Evolutionary conservation across 1,139 yeast species (phyloP).

Genomic region (Hemisphaericaspora lyxosophila): DNA sequence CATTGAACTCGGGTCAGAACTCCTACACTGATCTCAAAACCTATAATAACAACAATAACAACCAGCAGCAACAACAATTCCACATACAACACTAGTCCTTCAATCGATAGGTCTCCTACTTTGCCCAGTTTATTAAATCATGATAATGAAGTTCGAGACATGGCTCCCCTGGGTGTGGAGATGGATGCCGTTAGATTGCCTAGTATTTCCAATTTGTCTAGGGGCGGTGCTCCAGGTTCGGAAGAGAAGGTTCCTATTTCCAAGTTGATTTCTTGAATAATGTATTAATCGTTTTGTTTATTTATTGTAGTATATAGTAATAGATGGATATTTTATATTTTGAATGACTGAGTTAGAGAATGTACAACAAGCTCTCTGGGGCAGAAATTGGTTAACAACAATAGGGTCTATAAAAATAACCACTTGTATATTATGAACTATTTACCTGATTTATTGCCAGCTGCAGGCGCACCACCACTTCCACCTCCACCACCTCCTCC

Average conservation of each 20-base stretch:
- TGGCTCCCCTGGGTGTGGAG: too few relatives aligned
- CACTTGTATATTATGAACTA: background rate
- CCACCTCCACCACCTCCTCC: background rate
- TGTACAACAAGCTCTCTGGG: too few relatives aligned
- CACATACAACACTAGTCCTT: background rate
- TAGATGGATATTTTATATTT: background rate
- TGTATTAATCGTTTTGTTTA: background rate
- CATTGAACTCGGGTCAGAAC: conserved; percentile 7
- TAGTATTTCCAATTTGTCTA: conserved; percentile 11
- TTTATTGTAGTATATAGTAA: background rate
- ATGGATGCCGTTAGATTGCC: conserved; percentile 12
- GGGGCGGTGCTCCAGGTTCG: conserved; percentile 6
- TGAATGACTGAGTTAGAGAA: too few relatives aligned
- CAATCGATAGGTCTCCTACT: conserved; percentile 13
- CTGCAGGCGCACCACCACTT: background rate
- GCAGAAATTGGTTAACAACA: too few relatives aligned
- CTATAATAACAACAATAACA: background rate
- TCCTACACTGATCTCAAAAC: conserved; percentile 9
- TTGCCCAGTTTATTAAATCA: conserved; percentile 12
- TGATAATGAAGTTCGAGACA: conserved; percentile 1
- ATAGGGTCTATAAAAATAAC: too few relatives aligned
- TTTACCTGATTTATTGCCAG: background rate
- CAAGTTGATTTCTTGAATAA: conserved; percentile 11
- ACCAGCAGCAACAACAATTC: background rate
- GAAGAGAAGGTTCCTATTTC: conserved; percentile 17